phyloP scores from a whole-genome alignment of 2,329 filamentous ascomycete genomes.

The Pseudogymnoascus sp. region DNA sequence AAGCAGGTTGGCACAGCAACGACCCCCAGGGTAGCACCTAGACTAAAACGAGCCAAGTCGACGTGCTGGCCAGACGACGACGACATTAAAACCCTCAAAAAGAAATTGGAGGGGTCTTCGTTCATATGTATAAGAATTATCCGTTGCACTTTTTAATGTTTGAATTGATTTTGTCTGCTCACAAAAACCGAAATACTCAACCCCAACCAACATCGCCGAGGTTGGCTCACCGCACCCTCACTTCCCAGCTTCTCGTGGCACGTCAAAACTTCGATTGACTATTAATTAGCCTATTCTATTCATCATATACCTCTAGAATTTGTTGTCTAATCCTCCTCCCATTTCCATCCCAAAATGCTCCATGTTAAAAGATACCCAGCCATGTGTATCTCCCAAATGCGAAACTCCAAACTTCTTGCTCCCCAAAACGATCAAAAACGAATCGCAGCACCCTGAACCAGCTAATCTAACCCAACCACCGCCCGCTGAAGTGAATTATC shows the following conservation, averaged over 20 bases:
- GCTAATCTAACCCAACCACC: neutral
- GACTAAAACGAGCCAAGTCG: constrained; percentile 18
- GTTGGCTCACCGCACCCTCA: neutral
- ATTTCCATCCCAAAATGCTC: neutral
- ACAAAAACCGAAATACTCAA: neutral
- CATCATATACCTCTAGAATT: neutral
- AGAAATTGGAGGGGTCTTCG: constrained; percentile 8
- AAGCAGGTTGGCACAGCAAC: constrained; percentile 34
- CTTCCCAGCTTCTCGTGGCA: neutral
- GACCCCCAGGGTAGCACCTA: constrained; percentile 23
- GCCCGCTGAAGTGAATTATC: neutral
- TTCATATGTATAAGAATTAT: constrained; percentile 8
- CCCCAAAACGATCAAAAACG: neutral
- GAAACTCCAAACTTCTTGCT: constrained; percentile 1
- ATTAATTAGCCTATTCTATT: constrained; percentile 9
- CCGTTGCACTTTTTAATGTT: neutral
- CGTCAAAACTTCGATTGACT: neutral
- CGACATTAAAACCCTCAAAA: neutral
- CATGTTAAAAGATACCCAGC: neutral
- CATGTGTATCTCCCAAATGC: neutral
- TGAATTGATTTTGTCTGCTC: neutral
- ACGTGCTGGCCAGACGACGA: constrained; percentile 10
- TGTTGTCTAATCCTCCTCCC: constrained; percentile 9
- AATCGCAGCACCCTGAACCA: neutral
- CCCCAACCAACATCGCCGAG: neutral